Conservation (phyloP, 2,329 filamentous ascomycete species). For the Scedosporium minutisporum region DNA sequence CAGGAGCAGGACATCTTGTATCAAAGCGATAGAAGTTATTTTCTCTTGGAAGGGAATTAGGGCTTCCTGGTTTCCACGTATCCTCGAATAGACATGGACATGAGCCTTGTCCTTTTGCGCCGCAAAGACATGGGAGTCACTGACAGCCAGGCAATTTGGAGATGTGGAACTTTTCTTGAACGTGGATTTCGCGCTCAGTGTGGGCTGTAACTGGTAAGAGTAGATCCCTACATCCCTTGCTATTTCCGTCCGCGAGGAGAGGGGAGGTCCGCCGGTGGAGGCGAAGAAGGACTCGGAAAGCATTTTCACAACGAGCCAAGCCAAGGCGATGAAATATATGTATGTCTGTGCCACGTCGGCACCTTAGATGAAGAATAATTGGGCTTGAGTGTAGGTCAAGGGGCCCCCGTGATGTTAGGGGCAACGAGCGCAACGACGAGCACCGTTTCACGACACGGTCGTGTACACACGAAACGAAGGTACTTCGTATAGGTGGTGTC, state of each 20-base stretch:
- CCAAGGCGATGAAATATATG: background rate
- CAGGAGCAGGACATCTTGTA: constrained; percentile 62
- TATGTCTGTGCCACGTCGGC: too few species aligned
- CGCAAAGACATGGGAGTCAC: constrained; percentile 75
- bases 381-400: too few species aligned
- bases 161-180: constrained; percentile 91
- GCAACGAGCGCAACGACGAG: too few species aligned
- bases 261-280: constrained; percentile 45
- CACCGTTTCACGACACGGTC: too few species aligned
- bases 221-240: constrained; percentile 81
- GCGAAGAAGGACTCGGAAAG: constrained; percentile 52
- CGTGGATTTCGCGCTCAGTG: constrained; percentile 60
- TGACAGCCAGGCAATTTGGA: constrained; percentile 70
- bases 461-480: too few species aligned
- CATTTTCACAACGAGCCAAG: constrained; percentile 28
- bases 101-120: constrained; percentile 88
- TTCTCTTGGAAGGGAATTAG: constrained; percentile 80
- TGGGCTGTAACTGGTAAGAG: constrained; percentile 70
- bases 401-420: too few species aligned
- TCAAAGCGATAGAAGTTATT: constrained; percentile 68
- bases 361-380: too few species aligned
- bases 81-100: constrained; percentile 81
- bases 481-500: too few species aligned
- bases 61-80: constrained; percentile 78
- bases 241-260: constrained; percentile 52